phyloP scores from a whole-genome alignment of 257 asterid genomes.

The Prunella vulgaris region DNA sequence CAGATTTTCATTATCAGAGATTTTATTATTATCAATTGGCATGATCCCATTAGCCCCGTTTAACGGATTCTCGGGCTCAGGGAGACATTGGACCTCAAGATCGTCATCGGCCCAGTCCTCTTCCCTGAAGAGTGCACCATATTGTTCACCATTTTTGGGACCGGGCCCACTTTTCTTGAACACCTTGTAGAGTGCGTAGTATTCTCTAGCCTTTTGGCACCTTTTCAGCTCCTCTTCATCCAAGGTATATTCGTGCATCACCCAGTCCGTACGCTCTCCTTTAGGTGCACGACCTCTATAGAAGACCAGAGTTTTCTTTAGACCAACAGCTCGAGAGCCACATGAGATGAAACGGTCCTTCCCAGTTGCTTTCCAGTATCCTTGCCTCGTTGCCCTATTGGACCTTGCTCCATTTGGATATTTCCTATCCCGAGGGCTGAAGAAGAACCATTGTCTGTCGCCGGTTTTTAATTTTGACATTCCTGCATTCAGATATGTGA shows the following conservation, averaged over 20 bases:
- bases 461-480: slow-evolving; percentile 77
- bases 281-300: slow-evolving; percentile 85
- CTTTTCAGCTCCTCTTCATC: slow-evolving; percentile 77
- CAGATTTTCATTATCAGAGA: slow-evolving; percentile 14
- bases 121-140: slow-evolving; percentile 88
- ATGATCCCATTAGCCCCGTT: slow-evolving; percentile 21
- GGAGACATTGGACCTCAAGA: slow-evolving; percentile 19
- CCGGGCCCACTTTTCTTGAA: slow-evolving; percentile 97
- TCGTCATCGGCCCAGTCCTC: slow-evolving; percentile 85
- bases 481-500: slow-evolving; percentile 44
- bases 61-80: slow-evolving; percentile 25
- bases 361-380: slow-evolving; percentile 97
- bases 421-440: slow-evolving; percentile 78
- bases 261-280: slow-evolving; percentile 96
- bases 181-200: slow-evolving; percentile 79
- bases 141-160: slow-evolving; percentile 97
- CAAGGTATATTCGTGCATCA: slow-evolving; percentile 91
- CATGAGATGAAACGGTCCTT: slow-evolving; percentile 67
- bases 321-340: slow-evolving; percentile 66
- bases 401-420: slow-evolving; percentile 92
- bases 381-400: slow-evolving; percentile 69
- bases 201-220: slow-evolving; percentile 47
- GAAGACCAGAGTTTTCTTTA: slow-evolving; percentile 88
- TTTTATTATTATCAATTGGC: slow-evolving; percentile 17
- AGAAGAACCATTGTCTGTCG: slow-evolving; percentile 94